Evolutionary conservation across 148 eudicot genomes (phyloP).

Genomic region (Spergularia bocconei): DNA sequence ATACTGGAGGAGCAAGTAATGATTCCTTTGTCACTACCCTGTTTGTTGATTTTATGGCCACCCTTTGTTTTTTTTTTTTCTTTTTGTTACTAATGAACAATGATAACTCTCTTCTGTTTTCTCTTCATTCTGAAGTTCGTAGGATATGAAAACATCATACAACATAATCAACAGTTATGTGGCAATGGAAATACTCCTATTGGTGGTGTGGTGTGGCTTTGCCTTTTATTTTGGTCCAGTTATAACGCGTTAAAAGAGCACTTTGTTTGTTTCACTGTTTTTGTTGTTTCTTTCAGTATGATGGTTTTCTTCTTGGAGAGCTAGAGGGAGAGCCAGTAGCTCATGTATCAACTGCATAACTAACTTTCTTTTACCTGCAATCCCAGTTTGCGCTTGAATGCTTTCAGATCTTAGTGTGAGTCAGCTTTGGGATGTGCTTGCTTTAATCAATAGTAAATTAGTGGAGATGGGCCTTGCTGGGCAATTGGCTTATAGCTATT

Average conservation of each 20-base stretch:
- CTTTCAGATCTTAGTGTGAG: no score
- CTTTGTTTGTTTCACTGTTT: background rate
- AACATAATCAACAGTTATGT: conserved; percentile 74
- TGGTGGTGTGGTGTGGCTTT: conserved; percentile 92
- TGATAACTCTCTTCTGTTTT: conserved; percentile 2
- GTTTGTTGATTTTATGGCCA: background rate
- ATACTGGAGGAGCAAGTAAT: conserved; percentile 88
- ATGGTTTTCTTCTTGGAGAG: background rate
- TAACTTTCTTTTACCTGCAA: no score
- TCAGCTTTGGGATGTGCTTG: no score
- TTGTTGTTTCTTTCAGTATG: background rate
- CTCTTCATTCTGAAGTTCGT: conserved; percentile 36
- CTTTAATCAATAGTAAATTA: no score
- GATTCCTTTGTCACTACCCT: background rate
- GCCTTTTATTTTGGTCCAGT: conserved; percentile 92
- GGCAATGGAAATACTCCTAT: conserved; percentile 77
- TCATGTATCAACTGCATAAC: no score
- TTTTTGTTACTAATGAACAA: background rate
- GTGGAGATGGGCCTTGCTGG: no score
- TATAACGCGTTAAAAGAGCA: conserved; percentile 19
- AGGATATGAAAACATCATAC: conserved; percentile 73
- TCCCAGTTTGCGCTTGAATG: no score
- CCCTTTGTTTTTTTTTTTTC: no score
- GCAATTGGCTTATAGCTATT: no score
- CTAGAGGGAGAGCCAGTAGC: no score